Evolutionary conservation across 2,329 filamentous ascomycete genomes (phyloP), one percentile per base, ranked within the genome.

Genomic region (Aspergillus versicolor): DNA sequence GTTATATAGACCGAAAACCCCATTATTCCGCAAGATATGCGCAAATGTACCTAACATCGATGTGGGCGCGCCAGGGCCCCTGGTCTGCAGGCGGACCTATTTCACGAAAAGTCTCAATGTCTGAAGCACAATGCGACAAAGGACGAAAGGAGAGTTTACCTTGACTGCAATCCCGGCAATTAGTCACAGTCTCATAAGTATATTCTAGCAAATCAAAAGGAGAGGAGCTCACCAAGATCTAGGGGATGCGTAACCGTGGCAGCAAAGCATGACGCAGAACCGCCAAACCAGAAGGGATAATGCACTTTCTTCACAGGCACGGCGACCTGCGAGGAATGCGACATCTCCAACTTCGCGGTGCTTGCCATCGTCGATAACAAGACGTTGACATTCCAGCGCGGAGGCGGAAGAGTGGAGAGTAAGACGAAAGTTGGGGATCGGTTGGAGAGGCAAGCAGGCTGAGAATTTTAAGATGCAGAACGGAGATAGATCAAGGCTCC

Each of bases 261-360:
- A 38, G 93, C 93, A 81, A 94, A 88, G 72, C 91, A 95, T 70
- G 90, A 94, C 50, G 93, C 92, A 72, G 91, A 96, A 55, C 94
- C 94, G 62, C 94, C 94, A 74, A 99, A 97, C 94, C 93, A 97
- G 76, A 93, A 93, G 9, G 90, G 90, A 77, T 93, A 93, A 67
- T 77, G 78, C 49, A 79, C 67, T 65, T 74, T 71, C 61, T 70
- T 70, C 52, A 65, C 61, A 54, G 68, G 66, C 44, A 63, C 59
- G 54, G 63, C 48, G 54, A 63, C 52, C 59, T 57, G 52, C 45
- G 61, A 60, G 40, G 65, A 59, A 41, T 63, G 64, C 49, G 69
- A 58, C 56, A 70, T 62, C 61, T 70, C 59, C 61, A 71, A 57
- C 60, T 71, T 73, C 55, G 65, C 68, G 48, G 64, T 69, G 63